Base-by-base conservation (phyloP, 208 protist species). In the Crithidia fasciculata region DNA sequence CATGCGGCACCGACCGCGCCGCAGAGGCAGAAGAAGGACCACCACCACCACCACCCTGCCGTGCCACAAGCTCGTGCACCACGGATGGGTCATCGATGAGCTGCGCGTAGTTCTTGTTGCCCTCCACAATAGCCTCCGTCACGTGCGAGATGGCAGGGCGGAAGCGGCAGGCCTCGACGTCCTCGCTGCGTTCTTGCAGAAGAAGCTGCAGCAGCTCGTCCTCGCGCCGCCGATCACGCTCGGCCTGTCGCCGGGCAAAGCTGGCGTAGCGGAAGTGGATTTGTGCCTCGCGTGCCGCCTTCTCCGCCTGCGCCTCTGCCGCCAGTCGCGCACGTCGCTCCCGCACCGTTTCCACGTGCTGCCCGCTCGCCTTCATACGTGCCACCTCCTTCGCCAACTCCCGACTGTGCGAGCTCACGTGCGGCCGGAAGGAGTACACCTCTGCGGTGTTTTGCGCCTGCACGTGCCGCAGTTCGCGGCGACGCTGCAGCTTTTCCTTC, bases 381-480 rank as follows among this genome's bases (percentile, higher is more conserved):
- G 82, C 78, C 13, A 69, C 47, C 43, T 80, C 67, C 78, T 65
- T 75, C 36, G 73, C 71, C 18, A 83, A 77, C n/a, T 37, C 43
- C 1, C 71, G 62, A 54, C 74, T 81, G 53, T 59, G 54, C 8
- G 54, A 40, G 64, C 76, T 76, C 28, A 75, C 60, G 43, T 36
- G 50, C 8, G 83, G 78, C 37, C 57, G 49, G 43, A 84, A 84
- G 7, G 72, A 50, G 52, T 66, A 78, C 13, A 60, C 56, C 55
- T 77, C 68, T 36, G 72, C 72, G 39, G 50, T 65, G 49, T 73
- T 52, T 40, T 72, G 61, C 9, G 66, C 67, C 61, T 56, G 70
- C 58, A 65, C 16, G 37, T 68, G 79, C 6, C 71, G 78, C 7
- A 44, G 10, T 52, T 82, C 79, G n/a, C 62, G 78, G 28, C 83